A percentile compares a stretch with the other conserved stretches of the same genome.
phyloP scores from a whole-genome alignment of 345 rosid genomes.

The Lepidium didymum region DNA sequence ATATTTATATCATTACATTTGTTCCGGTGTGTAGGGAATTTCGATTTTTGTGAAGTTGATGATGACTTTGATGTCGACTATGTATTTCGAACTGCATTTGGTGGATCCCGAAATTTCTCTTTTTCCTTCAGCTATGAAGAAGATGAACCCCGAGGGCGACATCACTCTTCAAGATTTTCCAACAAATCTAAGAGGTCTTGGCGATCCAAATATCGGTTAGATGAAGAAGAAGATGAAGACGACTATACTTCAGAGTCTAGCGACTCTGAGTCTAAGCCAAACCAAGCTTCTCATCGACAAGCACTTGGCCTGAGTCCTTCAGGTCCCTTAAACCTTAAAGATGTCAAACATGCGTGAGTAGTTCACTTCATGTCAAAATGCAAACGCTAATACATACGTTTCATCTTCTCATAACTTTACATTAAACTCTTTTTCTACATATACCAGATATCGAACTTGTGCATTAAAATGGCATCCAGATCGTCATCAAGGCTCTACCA shows the following conservation, averaged over 20 bases:
- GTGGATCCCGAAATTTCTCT: slow-evolving; percentile 45
- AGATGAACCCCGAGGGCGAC: slow-evolving; percentile 41
- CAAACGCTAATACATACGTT: not conserved
- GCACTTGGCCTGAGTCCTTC: slow-evolving; percentile 71
- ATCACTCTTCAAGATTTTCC: slow-evolving; percentile 29
- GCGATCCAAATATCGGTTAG: slow-evolving; percentile 33
- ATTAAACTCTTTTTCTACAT: not conserved
- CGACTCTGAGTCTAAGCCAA: slow-evolving; percentile 30
- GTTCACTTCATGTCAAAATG: not conserved
- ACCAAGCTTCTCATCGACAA: slow-evolving; percentile 53
- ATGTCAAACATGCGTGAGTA: slow-evolving; percentile 82
- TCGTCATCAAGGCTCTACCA: slow-evolving; percentile 86
- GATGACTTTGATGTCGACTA: slow-evolving; percentile 48
- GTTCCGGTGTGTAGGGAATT: slow-evolving; percentile 38
- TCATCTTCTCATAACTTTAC: not conserved
- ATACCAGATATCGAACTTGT: slow-evolving; percentile 62
- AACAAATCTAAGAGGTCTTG: slow-evolving; percentile 32
- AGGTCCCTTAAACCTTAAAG: slow-evolving; percentile 73
- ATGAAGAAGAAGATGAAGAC: slow-evolving; percentile 53
- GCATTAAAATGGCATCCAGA: slow-evolving; percentile 98
- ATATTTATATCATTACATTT: not conserved
- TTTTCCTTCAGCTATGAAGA: slow-evolving; percentile 57
- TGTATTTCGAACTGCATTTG: slow-evolving; percentile 56
- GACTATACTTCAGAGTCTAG: slow-evolving; percentile 50
- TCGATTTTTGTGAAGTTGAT: slow-evolving; percentile 55